These are phyloP conservation scores for Phytopythium vexans DNA, from an alignment of 352 stramenopile species.

Conservation along the genomic window DNA sequence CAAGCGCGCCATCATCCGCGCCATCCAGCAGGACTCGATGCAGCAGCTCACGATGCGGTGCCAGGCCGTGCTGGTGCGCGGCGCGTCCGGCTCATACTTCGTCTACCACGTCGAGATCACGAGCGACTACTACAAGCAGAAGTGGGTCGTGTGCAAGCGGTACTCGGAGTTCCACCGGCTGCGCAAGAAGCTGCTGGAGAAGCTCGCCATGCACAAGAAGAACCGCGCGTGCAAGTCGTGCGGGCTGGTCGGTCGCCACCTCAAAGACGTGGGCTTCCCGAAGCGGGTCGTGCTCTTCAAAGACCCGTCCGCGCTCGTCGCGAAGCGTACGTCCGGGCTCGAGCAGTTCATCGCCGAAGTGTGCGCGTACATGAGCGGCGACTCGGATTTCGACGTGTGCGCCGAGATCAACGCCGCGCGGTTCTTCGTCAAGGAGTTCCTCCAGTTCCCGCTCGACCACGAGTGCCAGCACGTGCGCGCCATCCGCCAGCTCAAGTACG, in stretches of 20 bases:
- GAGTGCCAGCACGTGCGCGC: constrained; percentile 78
- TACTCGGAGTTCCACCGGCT: constrained; percentile 86
- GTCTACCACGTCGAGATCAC: constrained; percentile 86
- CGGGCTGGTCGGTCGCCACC: constrained; percentile 42
- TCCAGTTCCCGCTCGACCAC: constrained; percentile 81
- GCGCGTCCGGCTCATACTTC: constrained; percentile 75
- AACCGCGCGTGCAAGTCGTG: constrained; percentile 46
- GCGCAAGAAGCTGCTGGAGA: constrained; percentile 65
- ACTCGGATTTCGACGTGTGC: constrained; percentile 50
- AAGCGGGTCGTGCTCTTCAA: constrained; percentile 74
- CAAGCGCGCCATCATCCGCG: constrained; percentile 67
- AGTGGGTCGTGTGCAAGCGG: constrained; percentile 86
- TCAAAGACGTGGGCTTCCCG: constrained; percentile 74
- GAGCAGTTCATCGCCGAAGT: constrained; percentile 79
- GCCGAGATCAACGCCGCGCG: constrained; percentile 58
- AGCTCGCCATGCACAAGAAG: constrained; percentile 61
- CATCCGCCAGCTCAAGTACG: constrained; percentile 82
- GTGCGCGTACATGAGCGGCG: constrained; percentile 62
- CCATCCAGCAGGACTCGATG: constrained; percentile 79
- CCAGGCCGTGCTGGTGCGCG: constrained; percentile 73
- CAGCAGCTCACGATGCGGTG: constrained; percentile 68
- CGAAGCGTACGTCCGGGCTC: constrained; percentile 54
- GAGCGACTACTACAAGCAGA: constrained; percentile 87
- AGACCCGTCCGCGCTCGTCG: constrained; percentile 56
- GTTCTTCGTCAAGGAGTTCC: constrained; percentile 81